Percentiles rank a stretch among this genome's conserved stretches.
Evolutionary conservation across 768 basidiomycete genomes (phyloP).

Genomic region (Cyclocybe cylindracea): DNA sequence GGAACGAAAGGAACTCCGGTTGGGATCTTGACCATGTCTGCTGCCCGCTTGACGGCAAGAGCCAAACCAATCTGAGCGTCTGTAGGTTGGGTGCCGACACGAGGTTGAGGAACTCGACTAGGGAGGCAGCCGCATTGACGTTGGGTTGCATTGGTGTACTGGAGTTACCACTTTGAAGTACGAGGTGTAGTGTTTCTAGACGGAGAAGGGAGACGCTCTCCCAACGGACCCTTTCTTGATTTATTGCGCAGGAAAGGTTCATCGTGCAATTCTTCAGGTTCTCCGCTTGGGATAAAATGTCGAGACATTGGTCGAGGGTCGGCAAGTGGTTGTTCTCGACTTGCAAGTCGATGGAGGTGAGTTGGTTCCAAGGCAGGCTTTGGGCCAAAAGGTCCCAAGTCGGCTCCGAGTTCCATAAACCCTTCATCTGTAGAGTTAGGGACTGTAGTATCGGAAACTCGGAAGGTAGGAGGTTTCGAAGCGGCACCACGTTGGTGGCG

Average conservation of each 20-base stretch:
- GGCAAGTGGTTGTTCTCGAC: slow-evolving; percentile 31
- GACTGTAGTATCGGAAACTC: slow-evolving; percentile 30
- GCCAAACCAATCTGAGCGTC: slow-evolving; percentile 36
- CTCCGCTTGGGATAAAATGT: slow-evolving; percentile 31
- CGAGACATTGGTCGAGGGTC: slow-evolving; percentile 35
- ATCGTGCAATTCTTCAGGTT: slow-evolving; percentile 33
- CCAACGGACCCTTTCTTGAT: neutral
- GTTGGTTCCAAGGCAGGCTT: slow-evolving; percentile 40
- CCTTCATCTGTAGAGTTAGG: slow-evolving; percentile 31
- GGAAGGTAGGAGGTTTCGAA: slow-evolving; percentile 22
- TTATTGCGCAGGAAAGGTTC: slow-evolving; percentile 31
- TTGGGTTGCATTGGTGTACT: slow-evolving; percentile 4
- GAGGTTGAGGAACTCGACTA: slow-evolving; percentile 31
- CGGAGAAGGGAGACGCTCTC: slow-evolving; percentile 24
- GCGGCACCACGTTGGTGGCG: slow-evolving; percentile 21
- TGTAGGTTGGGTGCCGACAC: slow-evolving; percentile 30
- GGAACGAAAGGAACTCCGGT: slow-evolving; percentile 27
- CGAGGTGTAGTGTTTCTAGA: slow-evolving; percentile 34
- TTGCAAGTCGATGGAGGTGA: slow-evolving; percentile 37
- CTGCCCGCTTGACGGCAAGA: slow-evolving; percentile 16
- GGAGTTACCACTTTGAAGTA: slow-evolving; percentile 25
- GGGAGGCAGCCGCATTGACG: slow-evolving; percentile 16
- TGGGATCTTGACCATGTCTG: slow-evolving; percentile 21
- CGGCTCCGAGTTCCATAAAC: slow-evolving; percentile 17
- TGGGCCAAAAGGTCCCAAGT: slow-evolving; percentile 24